Conservation (phyloP, 306 rosid genomes). For the Boehmeria nivea region DNA sequence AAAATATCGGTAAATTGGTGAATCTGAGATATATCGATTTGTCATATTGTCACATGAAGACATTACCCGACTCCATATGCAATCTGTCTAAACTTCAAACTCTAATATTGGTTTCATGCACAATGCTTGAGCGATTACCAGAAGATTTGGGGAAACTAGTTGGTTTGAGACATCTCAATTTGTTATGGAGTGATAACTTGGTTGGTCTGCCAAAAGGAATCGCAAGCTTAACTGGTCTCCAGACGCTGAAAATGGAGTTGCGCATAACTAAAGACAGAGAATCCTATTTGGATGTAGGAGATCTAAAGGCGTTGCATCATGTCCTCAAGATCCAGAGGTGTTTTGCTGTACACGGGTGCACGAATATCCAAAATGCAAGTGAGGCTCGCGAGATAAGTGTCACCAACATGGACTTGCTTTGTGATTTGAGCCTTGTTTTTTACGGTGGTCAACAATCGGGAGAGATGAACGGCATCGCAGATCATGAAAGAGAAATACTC, state of each 20-base stretch:
- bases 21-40: background rate
- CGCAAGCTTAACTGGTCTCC: background rate
- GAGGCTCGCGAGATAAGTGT: background rate
- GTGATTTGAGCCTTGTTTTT: background rate
- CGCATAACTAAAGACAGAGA: background rate
- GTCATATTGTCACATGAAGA: background rate
- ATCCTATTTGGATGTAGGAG: background rate
- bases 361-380: background rate
- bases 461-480: background rate
- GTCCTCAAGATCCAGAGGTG: too few species aligned
- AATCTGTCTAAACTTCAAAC: background rate
- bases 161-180: background rate
- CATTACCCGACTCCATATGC: background rate
- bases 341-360: background rate
- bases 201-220: background rate
- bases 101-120: background rate
- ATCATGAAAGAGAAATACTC: background rate
- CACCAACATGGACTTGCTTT: background rate
- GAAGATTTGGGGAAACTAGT: background rate
- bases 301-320: background rate
- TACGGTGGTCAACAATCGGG: background rate
- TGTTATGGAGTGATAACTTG: fast-evolving
- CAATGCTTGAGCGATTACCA: background rate
- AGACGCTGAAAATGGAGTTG: background rate
- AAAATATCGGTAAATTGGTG: background rate